Evolutionary conservation across 305 asterid genomes (phyloP), one percentile per base, ranked within the genome.

Genomic region (Rubia tinctorum): DNA sequence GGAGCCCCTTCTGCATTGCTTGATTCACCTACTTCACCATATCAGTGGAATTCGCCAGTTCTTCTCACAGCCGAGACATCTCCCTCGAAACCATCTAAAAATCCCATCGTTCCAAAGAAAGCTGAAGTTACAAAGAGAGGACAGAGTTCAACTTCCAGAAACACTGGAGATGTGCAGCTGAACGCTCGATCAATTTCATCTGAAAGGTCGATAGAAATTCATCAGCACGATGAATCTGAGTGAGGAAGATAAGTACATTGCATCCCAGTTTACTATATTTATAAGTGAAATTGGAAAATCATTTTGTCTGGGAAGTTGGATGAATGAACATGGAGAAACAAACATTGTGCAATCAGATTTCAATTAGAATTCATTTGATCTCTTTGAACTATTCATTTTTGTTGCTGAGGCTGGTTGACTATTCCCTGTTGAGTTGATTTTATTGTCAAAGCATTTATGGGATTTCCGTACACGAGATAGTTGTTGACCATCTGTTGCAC

Each of bases 1-100:
- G 69, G 73, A 53, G 68, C 71, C 59, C 88, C 89, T 62, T 79
- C 89, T 68, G 27, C 68, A 44, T 22, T 73, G n/a, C 43, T 60
- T 14, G 71, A 65, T 73, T 37, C 63, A 51, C 64, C 77, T 37
- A n/a, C 49, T 37, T 65, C 43, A 17, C 72, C 72, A 53, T 73
- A 65, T 59, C 72, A 73, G 39, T 73, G 77, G 77, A 12, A 44
- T 51, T 51, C 72, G 22, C 66, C 77, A 9, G 56, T 47, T 22
- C 43, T 65, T 22, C 20, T 18, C 56, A 15, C 70, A 12, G 45
- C 72, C 14, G 65, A 65, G 66, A 65, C 72, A 15, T 14, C 71
- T 53, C 72, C 72, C 45, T 53, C 77, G 11, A 66, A 34, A 22
- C 67, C 77, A 73, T 65, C 58, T 7, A 73, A 51, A 34, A 13